phyloP scores from a whole-genome alignment of 306 rosid species.

The Prunus campanulata region DNA sequence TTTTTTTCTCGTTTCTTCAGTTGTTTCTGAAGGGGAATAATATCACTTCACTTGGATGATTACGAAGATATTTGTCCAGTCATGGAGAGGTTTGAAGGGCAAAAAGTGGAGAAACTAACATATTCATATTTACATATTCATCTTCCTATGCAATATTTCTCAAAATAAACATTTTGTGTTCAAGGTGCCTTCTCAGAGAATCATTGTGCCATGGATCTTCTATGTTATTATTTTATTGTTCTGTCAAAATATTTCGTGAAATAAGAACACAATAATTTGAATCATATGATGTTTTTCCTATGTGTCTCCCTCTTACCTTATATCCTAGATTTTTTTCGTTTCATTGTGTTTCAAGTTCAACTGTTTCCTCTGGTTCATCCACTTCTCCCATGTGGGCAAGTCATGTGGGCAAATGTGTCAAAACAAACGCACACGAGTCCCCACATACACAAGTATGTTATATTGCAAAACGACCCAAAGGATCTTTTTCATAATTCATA shows the following conservation, averaged over 20 bases:
- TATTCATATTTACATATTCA: background rate
- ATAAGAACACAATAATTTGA: background rate
- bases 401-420: background rate
- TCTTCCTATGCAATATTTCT: background rate
- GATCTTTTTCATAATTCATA: too few relatives aligned
- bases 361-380: background rate
- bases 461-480: too few relatives aligned
- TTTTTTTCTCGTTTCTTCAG: constrained; percentile 21
- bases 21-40: constrained; percentile 31
- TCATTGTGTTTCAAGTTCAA: background rate
- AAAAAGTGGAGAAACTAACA: background rate
- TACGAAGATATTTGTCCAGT: constrained; percentile 23
- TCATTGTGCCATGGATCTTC: background rate
- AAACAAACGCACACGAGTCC: background rate
- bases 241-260: background rate
- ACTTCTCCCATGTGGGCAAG: too few relatives aligned
- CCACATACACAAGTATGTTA: background rate
- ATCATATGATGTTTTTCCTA: background rate
- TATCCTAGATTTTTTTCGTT: too few relatives aligned
- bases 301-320: background rate
- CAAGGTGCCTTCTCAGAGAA: too few relatives aligned
- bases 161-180: background rate
- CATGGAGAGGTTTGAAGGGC: constrained; percentile 23
- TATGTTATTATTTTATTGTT: background rate
- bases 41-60: constrained; percentile 44